Evolutionary conservation across 805 yeast genomes (phyloP).

Genomic region (Nakazawaea laoshanensis): DNA sequence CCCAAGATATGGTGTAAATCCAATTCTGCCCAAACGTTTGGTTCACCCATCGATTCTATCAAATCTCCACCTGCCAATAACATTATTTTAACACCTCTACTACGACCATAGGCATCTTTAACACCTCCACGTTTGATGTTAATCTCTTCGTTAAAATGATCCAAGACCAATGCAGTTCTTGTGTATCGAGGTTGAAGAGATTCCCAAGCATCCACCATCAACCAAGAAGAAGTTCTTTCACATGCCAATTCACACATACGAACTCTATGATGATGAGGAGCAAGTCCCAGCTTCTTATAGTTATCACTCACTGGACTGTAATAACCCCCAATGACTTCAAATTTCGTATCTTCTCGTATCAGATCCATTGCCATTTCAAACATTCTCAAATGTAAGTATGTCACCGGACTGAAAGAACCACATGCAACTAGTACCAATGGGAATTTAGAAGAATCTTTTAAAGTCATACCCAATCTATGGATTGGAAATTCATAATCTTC

Average conservation of each 20-base stretch:
- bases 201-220: constrained; percentile 99
- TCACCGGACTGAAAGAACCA: constrained; percentile 94
- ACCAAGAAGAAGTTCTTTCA: constrained; percentile 93
- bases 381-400: constrained; percentile 92
- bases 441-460: constrained; percentile 67
- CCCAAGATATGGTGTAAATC: constrained; percentile 95
- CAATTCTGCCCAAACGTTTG: constrained; percentile 96
- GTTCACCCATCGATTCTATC: constrained; percentile 99
- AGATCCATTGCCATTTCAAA: constrained; percentile 98
- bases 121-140: constrained; percentile 88
- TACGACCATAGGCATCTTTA: constrained; percentile 43
- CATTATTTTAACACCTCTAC: constrained; percentile 88
- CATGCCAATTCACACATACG: constrained; percentile 98
- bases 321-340: constrained; percentile 94
- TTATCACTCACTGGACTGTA: constrained; percentile 93
- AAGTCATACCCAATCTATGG: constrained; percentile 66
- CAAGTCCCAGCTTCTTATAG: constrained; percentile 88
- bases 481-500: constrained; percentile 75
- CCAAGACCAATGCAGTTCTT: constrained; percentile 90
- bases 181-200: constrained; percentile 85
- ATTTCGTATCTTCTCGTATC: constrained; percentile 82
- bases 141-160: constrained; percentile 93
- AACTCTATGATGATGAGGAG: constrained; percentile 82
- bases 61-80: constrained; percentile 95
- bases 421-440: constrained; percentile 96